Base-by-base conservation (phyloP, 2,329 filamentous ascomycete genomes). In the Setomelanomma holmii region DNA sequence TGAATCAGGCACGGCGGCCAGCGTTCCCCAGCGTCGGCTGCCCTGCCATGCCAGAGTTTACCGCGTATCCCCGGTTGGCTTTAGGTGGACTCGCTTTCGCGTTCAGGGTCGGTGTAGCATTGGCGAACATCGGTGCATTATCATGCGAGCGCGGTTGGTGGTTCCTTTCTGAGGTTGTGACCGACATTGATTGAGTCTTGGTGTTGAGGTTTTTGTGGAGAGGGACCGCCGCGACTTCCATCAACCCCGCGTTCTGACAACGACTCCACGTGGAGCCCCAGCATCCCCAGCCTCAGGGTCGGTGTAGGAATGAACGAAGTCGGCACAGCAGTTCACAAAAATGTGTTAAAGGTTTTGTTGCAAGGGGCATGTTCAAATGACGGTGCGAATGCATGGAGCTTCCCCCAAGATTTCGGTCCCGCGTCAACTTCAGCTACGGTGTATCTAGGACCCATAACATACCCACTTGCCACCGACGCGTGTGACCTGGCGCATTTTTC, bases 301-400 rank as follows among this genome's bases (percentile, higher is more conserved):
- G 59, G 59, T 58, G 46, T 59, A 63, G 50, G 55, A 41, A 41
- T 22, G 21, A 41, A 58, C 57, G 61, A 60, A 45, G 27, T 66
- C 62, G 64, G 62, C 58, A 45, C 53, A 66, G 54, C 55, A 60
- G 38, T 41, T 40, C 54, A 67, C 62, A 59, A 67, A 56, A 50
- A 35, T 48, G 57, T 46, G 34, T 14, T 30, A 14, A 30, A 30
- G 10, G 8, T 16, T 20, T 38, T 11, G 35, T 4, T 20, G n/a
- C 19, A 10, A 16, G 10, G n/a, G 35, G 8, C 19, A 10, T 14
- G 19, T 20, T 7, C 19, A 3, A n/a, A 8, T 17, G n/a, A 38
- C 38, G 38, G n/a, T 40, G 36, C 36, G 43, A 41, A 36, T 45
- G 40, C 40, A 35, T 39, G 40, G 42, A 52, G 40, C 36, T 58